Evolutionary conservation across 2,329 filamentous ascomycete genomes (phyloP).

Genomic region (Fusarium nisikadoi): DNA sequence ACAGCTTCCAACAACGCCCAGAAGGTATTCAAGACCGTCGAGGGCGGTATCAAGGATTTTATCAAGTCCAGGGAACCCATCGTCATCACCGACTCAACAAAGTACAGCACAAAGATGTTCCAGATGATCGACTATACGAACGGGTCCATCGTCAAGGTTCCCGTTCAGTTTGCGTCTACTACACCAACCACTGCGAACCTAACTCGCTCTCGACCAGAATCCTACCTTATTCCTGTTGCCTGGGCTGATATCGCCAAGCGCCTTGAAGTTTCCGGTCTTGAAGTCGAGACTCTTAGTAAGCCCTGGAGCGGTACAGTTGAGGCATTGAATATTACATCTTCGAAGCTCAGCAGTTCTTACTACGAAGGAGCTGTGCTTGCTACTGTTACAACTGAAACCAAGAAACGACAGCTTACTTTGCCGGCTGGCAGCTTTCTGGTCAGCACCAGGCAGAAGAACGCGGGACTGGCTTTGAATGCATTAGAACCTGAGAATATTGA

Average conservation of each 20-base stretch:
- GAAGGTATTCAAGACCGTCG: conserved; percentile 41
- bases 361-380: conserved; percentile 45
- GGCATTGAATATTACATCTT: conserved; percentile 41
- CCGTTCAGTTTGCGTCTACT: conserved; percentile 45
- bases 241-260: conserved; percentile 46
- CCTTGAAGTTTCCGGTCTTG: conserved; percentile 39
- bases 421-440: conserved; percentile 47
- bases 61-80: conserved; percentile 43
- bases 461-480: conserved; percentile 43
- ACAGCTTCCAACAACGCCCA: conserved; percentile 45
- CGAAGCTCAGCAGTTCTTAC: conserved; percentile 32
- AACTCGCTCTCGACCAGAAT: conserved; percentile 45
- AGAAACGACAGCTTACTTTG: conserved; percentile 34
- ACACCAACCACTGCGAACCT: conserved; percentile 44
- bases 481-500: conserved; percentile 50
- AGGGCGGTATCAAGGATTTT: conserved; percentile 43
- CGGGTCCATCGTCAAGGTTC: conserved; percentile 44
- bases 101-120: conserved; percentile 33
- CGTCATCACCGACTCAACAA: conserved; percentile 44
- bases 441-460: conserved; percentile 49
- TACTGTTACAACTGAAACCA: conserved; percentile 33
- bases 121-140: conserved; percentile 43
- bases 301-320: conserved; percentile 44
- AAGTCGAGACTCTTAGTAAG: conserved; percentile 38
- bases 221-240: conserved; percentile 45